Base-by-base conservation (phyloP, 1,284 basidiomycete species). In the Sporisorium scitamineum region DNA sequence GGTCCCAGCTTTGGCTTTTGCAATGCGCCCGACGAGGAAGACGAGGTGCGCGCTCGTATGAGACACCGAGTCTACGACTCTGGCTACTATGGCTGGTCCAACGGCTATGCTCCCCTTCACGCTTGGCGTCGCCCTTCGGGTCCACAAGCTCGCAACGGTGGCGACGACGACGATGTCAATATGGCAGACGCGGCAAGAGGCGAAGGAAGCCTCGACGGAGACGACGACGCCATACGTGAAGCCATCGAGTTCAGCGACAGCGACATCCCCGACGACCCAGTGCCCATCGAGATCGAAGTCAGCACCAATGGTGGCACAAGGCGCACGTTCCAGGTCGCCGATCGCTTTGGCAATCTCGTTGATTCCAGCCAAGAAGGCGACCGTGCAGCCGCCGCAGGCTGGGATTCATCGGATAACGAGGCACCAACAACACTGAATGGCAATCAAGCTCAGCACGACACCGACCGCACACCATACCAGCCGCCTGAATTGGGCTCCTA, bases 1-100 rank as follows among this genome's bases (percentile, higher is more conserved):
- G 71, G 71, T 4, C 71, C 71, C 16, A 74, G 66, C 31, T 74
- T 74, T 22, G 71, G 71, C 51, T 74, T 74, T 24, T 74, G 71
- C 59, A 56, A 22, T 14, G 61, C 62, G 7, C 64, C 71, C 39
- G 61, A 65, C 58, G 66, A 74, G 26, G 71, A 74, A 31, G 71
- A 74, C 53, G 50, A 64, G 47, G 70, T 65, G 1, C 61, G 75
- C 11, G 68, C 70, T 3, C 56, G 65, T 27, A 70, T 71, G 61
- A 57, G 75, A 24, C 61, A 72, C 16, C 62, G 62, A 14, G 66
- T 72, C n/a, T 77, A 77, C 55, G 75, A 77, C 29, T 61, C 70
- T 7, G 71, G 70, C 41, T 52, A 69, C 42, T 72, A 72, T 44
- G 65, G 66, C 50, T 77, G 54, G 54, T 54, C 60, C 54, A 77